Conservation (phyloP, 495 filamentous ascomycete species). For the Amorphotheca resinae region DNA sequence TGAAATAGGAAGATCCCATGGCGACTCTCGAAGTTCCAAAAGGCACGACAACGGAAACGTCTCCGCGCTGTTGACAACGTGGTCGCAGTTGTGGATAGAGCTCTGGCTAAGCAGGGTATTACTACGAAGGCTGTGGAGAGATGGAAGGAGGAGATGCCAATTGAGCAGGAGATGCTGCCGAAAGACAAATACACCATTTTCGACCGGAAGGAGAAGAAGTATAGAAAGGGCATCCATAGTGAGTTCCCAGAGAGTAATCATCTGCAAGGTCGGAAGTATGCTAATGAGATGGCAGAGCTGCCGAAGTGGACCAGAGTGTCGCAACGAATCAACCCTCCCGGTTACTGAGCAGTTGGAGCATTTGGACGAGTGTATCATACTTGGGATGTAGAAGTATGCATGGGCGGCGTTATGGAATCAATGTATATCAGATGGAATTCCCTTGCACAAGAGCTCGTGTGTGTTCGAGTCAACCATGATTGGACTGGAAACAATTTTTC, state of each 20-base stretch:
- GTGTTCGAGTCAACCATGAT: neutral
- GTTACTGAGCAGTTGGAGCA: conserved; percentile 48
- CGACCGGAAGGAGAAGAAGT: conserved; percentile 87
- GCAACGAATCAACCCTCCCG: conserved; percentile 85
- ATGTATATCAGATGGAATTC: conserved; percentile 5
- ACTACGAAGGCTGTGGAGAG: conserved; percentile 60
- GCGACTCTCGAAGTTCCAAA: conserved; percentile 84
- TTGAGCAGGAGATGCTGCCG: conserved; percentile 89
- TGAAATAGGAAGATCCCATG: conserved; percentile 88
- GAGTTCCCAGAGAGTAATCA: conserved; percentile 28
- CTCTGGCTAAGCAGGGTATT: conserved; percentile 58
- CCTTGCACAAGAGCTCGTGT: neutral
- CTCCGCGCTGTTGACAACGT: conserved; percentile 76
- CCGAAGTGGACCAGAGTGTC: conserved; percentile 95
- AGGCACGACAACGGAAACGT: conserved; percentile 77
- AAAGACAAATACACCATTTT: conserved; percentile 98
- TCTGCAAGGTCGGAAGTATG: neutral
- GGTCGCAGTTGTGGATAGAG: conserved; percentile 61
- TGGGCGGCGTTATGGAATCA: conserved; percentile 15
- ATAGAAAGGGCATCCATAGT: conserved; percentile 96
- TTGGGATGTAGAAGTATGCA: conserved; percentile 9
- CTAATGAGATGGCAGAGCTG: conserved; percentile 43
- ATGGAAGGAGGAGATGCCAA: conserved; percentile 94
- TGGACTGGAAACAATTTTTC: neutral
- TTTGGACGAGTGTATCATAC: conserved; percentile 16